Base-by-base conservation (phyloP, 2,329 filamentous ascomycete genomes). In the Clarireedia paspali region DNA sequence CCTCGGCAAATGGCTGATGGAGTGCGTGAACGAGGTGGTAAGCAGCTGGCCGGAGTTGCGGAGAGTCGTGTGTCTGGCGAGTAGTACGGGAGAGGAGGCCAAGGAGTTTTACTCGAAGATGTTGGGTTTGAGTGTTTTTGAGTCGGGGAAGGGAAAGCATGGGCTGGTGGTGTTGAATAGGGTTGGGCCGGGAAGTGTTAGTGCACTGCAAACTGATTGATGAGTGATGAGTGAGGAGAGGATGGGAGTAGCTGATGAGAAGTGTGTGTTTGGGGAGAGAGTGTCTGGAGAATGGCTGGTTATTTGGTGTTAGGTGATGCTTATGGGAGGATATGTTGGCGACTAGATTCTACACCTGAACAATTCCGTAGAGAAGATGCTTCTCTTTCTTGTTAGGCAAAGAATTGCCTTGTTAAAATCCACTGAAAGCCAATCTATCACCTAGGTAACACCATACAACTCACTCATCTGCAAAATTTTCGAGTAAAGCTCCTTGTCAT, bases 1-100 rank as follows among this genome's bases (percentile, higher is more conserved):
- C 0, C 73, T 89, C 1, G 86, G 82, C 3, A 77, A 73, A 45
- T 89, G 84, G 83, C 70, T 89, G 66, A 78, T 88, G 67, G 69
- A 73, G 5, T 83, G 79, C 62, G 70, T 86, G 57, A 76, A 81
- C 60, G 82, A 87, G 62, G 68, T 79, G 3, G 66, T 82, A 39
- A 70, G 75, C 23, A 73, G 73, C 30, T 82, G 85, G 77, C 77
- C 82, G 1, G 70, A 79, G 59, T 72, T 91, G 64, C 74, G 86
- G 46, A 75, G 81, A 23, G 71, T 80, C 14, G 73, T 86, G 69
- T 42, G 39, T 42, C 4, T 42, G 15, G 71, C 87, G 56, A 77
- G 79, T 7, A 58, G 56, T 48, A 34, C 30, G 10, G 30, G 30
- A 34, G 56, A 38, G 15, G 17, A 39, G 20, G 48, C 23, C 10